These are phyloP conservation scores for Myxozyma vanderwaltii DNA, from an alignment of 805 yeast species.

Conservation along the genomic window DNA sequence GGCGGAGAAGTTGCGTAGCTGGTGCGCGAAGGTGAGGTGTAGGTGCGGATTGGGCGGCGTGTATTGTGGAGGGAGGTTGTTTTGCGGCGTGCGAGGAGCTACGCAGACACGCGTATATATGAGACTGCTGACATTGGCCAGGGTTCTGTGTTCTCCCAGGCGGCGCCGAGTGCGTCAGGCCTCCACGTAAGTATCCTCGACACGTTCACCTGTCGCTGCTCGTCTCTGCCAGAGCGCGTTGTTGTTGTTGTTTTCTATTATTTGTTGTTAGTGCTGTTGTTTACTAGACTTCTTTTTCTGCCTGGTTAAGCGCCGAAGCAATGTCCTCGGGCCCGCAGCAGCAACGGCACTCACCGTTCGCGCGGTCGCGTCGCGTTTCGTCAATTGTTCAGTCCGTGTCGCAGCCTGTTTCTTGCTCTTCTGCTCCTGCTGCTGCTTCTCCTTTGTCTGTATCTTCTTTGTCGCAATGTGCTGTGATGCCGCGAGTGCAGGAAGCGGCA, in stretches of 20 bases:
- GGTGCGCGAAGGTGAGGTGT: no score
- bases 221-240: no score
- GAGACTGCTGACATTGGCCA: neutral
- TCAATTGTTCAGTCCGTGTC: constrained; percentile 31
- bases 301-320: neutral
- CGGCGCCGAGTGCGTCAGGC: no score
- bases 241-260: no score
- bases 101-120: neutral
- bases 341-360: constrained; percentile 27
- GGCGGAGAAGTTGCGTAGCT: no score
- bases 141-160: neutral
- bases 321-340: constrained; percentile 20
- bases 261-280: no score
- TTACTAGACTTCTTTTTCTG: neutral
- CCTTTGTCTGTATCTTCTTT: neutral
- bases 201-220: no score
- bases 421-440: neutral
- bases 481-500: neutral
- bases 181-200: no score
- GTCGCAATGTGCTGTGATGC: neutral
- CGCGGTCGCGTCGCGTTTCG: constrained; percentile 31
- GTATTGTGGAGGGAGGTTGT: neutral
- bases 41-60: neutral
- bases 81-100: neutral
- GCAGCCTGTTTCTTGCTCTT: neutral